phyloP scores from a whole-genome alignment of 257 asterid species.

The Solanum tacnaense region DNA sequence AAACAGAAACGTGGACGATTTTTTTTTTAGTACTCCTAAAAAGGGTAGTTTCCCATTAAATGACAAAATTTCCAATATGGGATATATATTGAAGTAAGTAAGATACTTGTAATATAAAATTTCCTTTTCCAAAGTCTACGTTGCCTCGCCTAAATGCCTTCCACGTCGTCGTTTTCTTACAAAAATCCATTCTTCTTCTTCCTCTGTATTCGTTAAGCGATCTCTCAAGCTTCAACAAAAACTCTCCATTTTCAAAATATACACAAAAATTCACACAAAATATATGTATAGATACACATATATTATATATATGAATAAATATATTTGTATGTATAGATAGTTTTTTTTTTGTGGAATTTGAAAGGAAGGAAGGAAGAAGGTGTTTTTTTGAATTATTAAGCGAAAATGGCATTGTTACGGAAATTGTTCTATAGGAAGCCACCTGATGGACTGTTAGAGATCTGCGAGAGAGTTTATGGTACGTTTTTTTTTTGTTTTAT shows the following conservation, averaged over 20 bases:
- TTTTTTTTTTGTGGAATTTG: neutral
- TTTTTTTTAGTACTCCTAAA: neutral
- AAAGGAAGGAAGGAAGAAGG: neutral
- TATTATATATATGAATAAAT: neutral
- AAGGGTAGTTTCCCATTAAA: neutral
- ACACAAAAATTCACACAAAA: neutral
- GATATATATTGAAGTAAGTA: neutral
- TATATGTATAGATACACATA: neutral
- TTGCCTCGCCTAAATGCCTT: neutral
- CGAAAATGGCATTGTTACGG: slow-evolving; percentile 45
- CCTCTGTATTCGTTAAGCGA: neutral
- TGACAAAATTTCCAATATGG: neutral
- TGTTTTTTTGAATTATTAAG: neutral
- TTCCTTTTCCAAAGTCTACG: neutral
- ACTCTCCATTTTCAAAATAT: neutral
- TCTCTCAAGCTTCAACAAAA: neutral
- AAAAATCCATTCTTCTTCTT: neutral
- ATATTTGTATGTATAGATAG: neutral
- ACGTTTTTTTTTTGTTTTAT: neutral
- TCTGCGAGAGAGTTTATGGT: slow-evolving; percentile 88
- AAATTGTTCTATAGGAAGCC: slow-evolving; percentile 85
- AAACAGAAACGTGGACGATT: too few relatives aligned
- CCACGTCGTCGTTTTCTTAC: neutral
- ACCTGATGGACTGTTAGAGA: slow-evolving; percentile 87
- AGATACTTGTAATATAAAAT: neutral